These are phyloP conservation scores for Aspergillus homomorphus DNA, from an alignment of 495 filamentous ascomycete genomes.

Conservation along the genomic window DNA sequence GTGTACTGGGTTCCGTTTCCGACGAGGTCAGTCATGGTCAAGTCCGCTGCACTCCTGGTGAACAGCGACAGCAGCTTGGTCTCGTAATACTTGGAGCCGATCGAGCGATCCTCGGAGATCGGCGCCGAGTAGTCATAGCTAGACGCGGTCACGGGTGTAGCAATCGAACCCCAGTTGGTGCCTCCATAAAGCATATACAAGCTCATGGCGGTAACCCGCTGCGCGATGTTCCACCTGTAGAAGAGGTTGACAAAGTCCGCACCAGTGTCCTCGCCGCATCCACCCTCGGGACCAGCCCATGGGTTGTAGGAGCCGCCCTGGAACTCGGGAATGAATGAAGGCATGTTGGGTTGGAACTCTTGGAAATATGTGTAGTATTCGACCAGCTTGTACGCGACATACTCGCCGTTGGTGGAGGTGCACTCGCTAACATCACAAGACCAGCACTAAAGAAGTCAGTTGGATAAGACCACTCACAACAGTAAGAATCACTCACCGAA, in stretches of 20 bases:
- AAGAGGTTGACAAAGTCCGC: conserved; percentile 58
- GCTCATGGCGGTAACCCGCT: conserved; percentile 51
- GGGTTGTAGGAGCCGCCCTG: conserved; percentile 63
- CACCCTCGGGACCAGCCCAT: conserved; percentile 57
- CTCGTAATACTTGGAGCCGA: conserved; percentile 58
- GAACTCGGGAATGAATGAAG: conserved; percentile 60
- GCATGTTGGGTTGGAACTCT: conserved; percentile 48
- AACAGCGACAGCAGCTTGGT: conserved; percentile 59
- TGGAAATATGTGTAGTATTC: conserved; percentile 57
- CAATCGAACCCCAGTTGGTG: conserved; percentile 54
- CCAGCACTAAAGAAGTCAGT: conserved; percentile 45
- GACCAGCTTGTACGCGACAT: conserved; percentile 49
- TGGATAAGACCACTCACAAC: not conserved
- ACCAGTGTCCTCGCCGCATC: conserved; percentile 43
- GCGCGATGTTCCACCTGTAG: conserved; percentile 56
- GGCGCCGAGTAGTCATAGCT: conserved; percentile 61
- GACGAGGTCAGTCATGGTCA: conserved; percentile 51
- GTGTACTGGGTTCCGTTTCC: conserved; percentile 58
- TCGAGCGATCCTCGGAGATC: conserved; percentile 55
- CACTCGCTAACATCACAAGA: conserved; percentile 56
- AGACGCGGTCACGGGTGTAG: conserved; percentile 45
- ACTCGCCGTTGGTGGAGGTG: conserved; percentile 52
- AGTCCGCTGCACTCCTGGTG: conserved; percentile 49
- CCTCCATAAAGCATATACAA: conserved; percentile 63
- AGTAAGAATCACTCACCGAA: conserved; percentile 26